Base-by-base conservation (phyloP, 2,329 filamentous ascomycete species). In the Coniochaeta sp. region DNA sequence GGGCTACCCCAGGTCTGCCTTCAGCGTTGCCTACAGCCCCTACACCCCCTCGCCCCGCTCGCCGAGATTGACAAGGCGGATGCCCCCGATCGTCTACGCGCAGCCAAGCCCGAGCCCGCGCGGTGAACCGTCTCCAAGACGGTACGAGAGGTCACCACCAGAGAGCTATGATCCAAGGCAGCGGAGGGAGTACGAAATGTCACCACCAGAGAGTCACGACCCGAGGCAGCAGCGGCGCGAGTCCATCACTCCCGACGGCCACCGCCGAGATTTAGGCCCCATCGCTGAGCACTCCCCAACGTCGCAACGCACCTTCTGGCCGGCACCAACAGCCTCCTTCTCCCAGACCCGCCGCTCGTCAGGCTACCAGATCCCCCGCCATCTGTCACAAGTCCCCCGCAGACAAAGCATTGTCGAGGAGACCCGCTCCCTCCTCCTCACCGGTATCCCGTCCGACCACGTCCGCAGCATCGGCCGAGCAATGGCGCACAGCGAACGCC, bases 51-150 rank as follows among this genome's bases (percentile, higher is more conserved):
- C 61, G 48, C 65, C 65, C 40, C 57, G 63, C 27, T 65, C 64
- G 5, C 53, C 64, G 12, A 53, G 64, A 35, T 66, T 67, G 18
- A 63, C 67, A 18, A 64, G 57, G 50, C 57, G 50, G 9, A 53
- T 69, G 18, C 68, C 68, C 9, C 67, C 64, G 33, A 66, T 68
- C 4, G 56, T 71, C 14, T 63, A 70, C 38, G n/a, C n/a, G n/a
- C 59, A 63, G 33, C 59, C 38, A 4, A 42, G 18, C n/a, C 38
- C 63, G 9, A 59, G 61, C 7, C 57, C 61, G n/a, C 55, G 53
- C 14, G 63, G 66, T 46, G 68, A 71, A 55, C 58, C 57, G 2
- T 53, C 58, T 7, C 67, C 70, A 63, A 65, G 65, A 46, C 62
- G 61, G 47, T 68, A 70, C 47, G 67, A 71, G 51, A 62, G 63